Evolutionary conservation across 108 stramenopile species (phyloP), one percentile per base, ranked within the genome.

Genomic region (Cylindrotheca closterium): DNA sequence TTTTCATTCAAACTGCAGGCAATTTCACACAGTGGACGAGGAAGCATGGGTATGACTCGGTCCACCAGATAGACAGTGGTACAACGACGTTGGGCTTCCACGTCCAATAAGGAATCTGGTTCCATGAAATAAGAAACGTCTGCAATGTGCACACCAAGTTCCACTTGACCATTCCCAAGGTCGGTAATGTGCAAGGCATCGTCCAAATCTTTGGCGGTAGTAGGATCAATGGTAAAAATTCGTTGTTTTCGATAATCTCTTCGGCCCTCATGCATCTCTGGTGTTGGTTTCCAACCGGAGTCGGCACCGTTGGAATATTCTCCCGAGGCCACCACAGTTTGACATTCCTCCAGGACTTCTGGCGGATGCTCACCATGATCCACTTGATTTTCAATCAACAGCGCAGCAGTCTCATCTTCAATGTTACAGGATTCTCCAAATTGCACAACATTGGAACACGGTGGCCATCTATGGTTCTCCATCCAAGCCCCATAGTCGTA

Each of bases 41-140:
- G 97, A 23, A 96, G 80, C 96, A 96, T 98, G 29, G 93, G 95
- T 30, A 98, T 80, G 4, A 87, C 86, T 19, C 89, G 78, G 59
- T 97, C 88, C 3, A 99, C 97, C 12, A 99, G 83, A 67, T 99
- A 99, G 0, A 97, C 95, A 21, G 96, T 96, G 15, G 98, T 99
- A 10, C 90, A 83, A 28, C 98, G 87, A 32, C 88, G 70, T 19
- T 76, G 60, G 1, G 98, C 98, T 70, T 98, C 98, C n/a, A 73
- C 52, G 67, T 99, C 98, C 15, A 98, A 80, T n/a, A 81, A 75
- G 3, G 79, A 81, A 45, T 74, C 73, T 0, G 88, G 87, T 47
- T 56, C 47, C 4, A 98, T 76, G 73, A 99, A 99, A 81, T 92
- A 78, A 32, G 91, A 92, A 23, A 99, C 98, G 68, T 99, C 98